Conservation (phyloP, 129 eudicot genomes). For the Smallanthus sonchifolius region DNA sequence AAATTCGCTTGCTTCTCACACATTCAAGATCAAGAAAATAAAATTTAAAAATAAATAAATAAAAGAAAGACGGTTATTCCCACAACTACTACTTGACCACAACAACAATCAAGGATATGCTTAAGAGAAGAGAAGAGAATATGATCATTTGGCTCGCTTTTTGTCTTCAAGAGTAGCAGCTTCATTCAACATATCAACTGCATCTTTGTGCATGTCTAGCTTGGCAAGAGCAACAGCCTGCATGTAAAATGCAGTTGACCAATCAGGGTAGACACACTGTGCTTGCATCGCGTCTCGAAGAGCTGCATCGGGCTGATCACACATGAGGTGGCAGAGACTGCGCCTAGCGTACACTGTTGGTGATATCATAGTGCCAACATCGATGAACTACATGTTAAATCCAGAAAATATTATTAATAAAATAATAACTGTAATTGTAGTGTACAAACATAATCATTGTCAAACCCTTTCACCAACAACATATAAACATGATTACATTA, state of each 20-base stretch:
- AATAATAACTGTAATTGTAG: neutral
- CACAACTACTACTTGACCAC: conserved; percentile 33
- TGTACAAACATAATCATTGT: neutral
- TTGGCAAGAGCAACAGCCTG: conserved; percentile 94
- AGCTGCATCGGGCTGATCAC: conserved; percentile 89
- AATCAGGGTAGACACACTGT: conserved; percentile 87
- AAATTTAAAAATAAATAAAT: conserved; percentile 7
- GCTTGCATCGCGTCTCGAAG: conserved; percentile 98
- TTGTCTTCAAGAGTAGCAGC: conserved; percentile 87
- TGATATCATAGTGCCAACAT: conserved; percentile 91
- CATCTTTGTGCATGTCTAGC: conserved; percentile 92
- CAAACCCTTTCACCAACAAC: neutral
- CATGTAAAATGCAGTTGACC: conserved; percentile 97
- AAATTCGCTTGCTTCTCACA: conserved; percentile 28
- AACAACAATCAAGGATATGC: conserved; percentile 21
- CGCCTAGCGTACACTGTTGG: conserved; percentile 88
- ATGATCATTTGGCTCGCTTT: conserved; percentile 44
- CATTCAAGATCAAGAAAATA: conserved; percentile 15
- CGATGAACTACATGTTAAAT: conserved; percentile 54
- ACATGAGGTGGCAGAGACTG: conserved; percentile 85
- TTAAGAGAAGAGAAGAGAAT: neutral
- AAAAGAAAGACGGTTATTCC: conserved; percentile 18
- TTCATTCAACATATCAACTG: conserved; percentile 89
- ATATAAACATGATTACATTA: neutral
- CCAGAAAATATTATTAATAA: neutral